phyloP scores from a whole-genome alignment of 2,329 filamentous ascomycete genomes.

The Pseudogymnoascus sp. region DNA sequence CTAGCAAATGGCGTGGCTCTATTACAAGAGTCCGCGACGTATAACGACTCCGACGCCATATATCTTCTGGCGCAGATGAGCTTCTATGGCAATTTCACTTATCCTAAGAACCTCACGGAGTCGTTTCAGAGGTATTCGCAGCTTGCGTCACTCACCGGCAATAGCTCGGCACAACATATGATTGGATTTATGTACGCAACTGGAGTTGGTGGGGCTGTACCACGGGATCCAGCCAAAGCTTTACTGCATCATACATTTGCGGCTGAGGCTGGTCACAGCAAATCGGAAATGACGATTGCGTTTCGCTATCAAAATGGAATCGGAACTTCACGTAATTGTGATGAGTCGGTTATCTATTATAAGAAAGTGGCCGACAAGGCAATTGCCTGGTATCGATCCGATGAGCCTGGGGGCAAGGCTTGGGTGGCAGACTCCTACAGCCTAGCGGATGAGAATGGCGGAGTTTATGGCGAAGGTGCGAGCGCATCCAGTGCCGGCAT shows the following conservation, averaged over 20 bases:
- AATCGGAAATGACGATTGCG: slow-evolving; percentile 88
- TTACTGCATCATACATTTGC: slow-evolving; percentile 93
- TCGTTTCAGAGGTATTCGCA: slow-evolving; percentile 77
- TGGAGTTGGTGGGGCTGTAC: slow-evolving; percentile 73
- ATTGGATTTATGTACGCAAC: slow-evolving; percentile 92
- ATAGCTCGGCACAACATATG: slow-evolving; percentile 93
- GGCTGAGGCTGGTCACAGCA: slow-evolving; percentile 71
- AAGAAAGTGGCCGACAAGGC: slow-evolving; percentile 91
- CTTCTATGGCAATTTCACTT: slow-evolving; percentile 89
- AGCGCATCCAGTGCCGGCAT: slow-evolving; percentile 81
- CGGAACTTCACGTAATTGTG: slow-evolving; percentile 77
- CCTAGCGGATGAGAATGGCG: slow-evolving; percentile 83
- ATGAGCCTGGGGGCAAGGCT: slow-evolving; percentile 77
- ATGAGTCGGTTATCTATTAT: slow-evolving; percentile 80
- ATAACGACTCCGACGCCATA: slow-evolving; percentile 68
- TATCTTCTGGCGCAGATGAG: slow-evolving; percentile 89
- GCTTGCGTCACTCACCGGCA: slow-evolving; percentile 70
- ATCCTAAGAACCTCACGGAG: slow-evolving; percentile 71
- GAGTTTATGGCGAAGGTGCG: slow-evolving; percentile 91
- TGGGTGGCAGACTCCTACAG: slow-evolving; percentile 74
- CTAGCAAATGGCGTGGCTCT: slow-evolving; percentile 52
- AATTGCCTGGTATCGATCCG: slow-evolving; percentile 77
- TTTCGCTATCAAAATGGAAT: slow-evolving; percentile 82
- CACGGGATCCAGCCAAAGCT: slow-evolving; percentile 82
- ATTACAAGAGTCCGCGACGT: slow-evolving; percentile 49